Percentiles rank a stretch among this genome's conserved stretches.
phyloP scores from a whole-genome alignment of 768 basidiomycete genomes.

The Termitomyces sp. region DNA sequence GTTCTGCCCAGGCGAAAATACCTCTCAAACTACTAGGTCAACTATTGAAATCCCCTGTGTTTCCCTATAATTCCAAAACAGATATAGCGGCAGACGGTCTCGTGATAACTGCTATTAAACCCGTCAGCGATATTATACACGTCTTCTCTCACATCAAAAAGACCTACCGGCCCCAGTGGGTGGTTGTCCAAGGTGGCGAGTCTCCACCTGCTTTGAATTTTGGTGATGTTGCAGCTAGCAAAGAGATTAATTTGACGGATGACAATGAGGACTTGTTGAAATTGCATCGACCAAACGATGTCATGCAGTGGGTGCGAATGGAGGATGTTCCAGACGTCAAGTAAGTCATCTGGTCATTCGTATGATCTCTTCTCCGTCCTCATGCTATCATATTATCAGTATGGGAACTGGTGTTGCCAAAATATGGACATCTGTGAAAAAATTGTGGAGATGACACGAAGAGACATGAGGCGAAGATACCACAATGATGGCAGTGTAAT shows the following conservation, averaged over 20 bases:
- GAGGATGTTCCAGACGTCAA: slow-evolving; percentile 56
- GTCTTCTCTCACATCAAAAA: slow-evolving; percentile 90
- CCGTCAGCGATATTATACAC: slow-evolving; percentile 68
- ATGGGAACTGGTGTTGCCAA: slow-evolving; percentile 62
- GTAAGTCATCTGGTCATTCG: slow-evolving; percentile 49
- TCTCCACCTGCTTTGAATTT: slow-evolving; percentile 33
- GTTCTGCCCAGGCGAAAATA: slow-evolving; percentile 32
- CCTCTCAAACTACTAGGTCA: slow-evolving; percentile 39
- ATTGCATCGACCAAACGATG: slow-evolving; percentile 13
- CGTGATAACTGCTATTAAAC: slow-evolving; percentile 41
- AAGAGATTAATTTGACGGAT: background rate
- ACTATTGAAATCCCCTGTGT: slow-evolving; percentile 32
- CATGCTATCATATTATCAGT: slow-evolving; percentile 31
- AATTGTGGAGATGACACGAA: background rate
- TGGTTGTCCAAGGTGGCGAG: slow-evolving; percentile 56
- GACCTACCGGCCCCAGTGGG: slow-evolving; percentile 77
- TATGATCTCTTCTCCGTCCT: slow-evolving; percentile 8
- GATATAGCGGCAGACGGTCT: slow-evolving; percentile 5
- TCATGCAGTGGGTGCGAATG: slow-evolving; percentile 52
- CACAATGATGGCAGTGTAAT: background rate
- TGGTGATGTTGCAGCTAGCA: background rate
- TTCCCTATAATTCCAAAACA: slow-evolving; percentile 7
- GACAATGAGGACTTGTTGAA: background rate
- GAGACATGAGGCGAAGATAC: no score
- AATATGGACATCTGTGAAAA: background rate